phyloP scores from a whole-genome alignment of 768 basidiomycete genomes.

The Galerina sulciceps region DNA sequence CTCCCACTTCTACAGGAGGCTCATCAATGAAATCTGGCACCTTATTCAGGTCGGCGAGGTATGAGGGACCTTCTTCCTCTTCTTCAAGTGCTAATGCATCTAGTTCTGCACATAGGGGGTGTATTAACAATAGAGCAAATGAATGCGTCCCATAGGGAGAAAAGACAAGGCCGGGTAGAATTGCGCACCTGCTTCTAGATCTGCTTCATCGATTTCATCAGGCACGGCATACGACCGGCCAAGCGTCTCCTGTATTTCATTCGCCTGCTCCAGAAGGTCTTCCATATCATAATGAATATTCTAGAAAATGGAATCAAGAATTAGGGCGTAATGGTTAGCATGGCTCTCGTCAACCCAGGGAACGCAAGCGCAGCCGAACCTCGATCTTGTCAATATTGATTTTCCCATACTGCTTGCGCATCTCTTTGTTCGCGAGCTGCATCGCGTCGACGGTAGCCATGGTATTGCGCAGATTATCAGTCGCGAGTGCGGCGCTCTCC shows the following conservation, averaged over 20 bases:
- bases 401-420: constrained; percentile 96
- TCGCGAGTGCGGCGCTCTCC: constrained; percentile 93
- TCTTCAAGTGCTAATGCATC: constrained; percentile 92
- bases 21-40: constrained; percentile 94
- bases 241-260: constrained; percentile 95
- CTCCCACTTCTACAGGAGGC: constrained; percentile 69
- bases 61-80: constrained; percentile 90
- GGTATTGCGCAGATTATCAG: constrained; percentile 98
- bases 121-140: background rate
- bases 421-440: constrained; percentile 94
- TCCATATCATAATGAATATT: constrained; percentile 98
- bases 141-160: background rate
- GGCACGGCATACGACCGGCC: constrained; percentile 95
- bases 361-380: constrained; percentile 45
- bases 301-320: constrained; percentile 40
- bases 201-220: constrained; percentile 97
- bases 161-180: background rate
- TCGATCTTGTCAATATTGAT: constrained; percentile 98
- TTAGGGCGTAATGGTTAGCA: background rate
- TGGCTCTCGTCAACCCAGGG: background rate
- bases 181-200: constrained; percentile 87
- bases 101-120: constrained; percentile 61
- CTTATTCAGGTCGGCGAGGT: constrained; percentile 85
- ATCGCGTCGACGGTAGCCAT: constrained; percentile 99
- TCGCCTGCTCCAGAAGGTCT: constrained; percentile 93